Evolutionary conservation across 116 monocot species (phyloP).

Genomic region (Posidonia oceanica): DNA sequence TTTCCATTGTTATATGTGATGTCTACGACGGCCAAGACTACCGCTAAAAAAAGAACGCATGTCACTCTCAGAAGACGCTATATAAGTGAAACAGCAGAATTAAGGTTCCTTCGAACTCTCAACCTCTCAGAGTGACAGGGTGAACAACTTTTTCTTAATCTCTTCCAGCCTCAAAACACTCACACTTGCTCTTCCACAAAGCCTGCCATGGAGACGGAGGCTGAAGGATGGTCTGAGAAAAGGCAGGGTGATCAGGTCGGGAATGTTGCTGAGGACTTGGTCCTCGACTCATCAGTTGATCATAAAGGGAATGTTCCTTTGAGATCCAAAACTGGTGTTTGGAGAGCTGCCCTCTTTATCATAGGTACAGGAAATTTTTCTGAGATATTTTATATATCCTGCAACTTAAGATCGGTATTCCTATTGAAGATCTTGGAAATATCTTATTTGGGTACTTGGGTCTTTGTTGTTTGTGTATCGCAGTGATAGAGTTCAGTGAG

Average conservation of each 20-base stretch:
- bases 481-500: constrained; percentile 80
- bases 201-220: neutral
- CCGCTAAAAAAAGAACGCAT: neutral
- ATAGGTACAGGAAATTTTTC: constrained; percentile 25
- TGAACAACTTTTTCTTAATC: neutral
- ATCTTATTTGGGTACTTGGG: neutral
- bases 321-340: constrained; percentile 58
- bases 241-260: constrained; percentile 7
- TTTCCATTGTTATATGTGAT: too few relatives aligned
- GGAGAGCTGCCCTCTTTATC: constrained; percentile 81
- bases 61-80: neutral
- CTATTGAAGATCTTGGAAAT: neutral
- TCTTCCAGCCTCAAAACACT: neutral
- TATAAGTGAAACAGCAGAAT: neutral
- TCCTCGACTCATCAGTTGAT: constrained; percentile 61
- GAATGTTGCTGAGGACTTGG: constrained; percentile 24
- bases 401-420: neutral
- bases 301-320: constrained; percentile 44
- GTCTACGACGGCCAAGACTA: too few relatives aligned
- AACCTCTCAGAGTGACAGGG: neutral
- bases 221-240: neutral
- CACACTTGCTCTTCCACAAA: neutral
- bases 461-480: neutral
- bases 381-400: neutral
- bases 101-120: neutral